Evolutionary conservation across 129 eudicot genomes (phyloP), one percentile per base, ranked within the genome.

Genomic region (Glebionis coronaria): DNA sequence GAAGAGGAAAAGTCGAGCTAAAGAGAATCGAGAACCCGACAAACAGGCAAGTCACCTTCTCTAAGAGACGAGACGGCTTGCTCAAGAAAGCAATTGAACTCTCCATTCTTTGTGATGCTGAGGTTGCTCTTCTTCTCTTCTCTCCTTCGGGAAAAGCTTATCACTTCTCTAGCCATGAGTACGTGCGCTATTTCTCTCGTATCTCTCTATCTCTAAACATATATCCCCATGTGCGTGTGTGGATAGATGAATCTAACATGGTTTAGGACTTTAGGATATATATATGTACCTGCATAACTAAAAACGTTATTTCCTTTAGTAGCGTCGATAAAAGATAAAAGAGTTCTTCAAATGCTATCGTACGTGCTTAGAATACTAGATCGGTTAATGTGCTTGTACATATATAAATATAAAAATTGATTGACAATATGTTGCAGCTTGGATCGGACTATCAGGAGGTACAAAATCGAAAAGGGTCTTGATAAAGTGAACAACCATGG

Each of bases 31-130:
- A 87, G 65, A 83, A 83, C 38, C 78, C 87, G 53, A 81, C 90
- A 73, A 87, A 73, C 71, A 87, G 95, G 77, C 87, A 83, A 67
- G 87, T 87, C 38, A 83, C 90, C 77, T 87, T 87, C 77, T 87
- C 93, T 46, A 86, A 86, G 82, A 80, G 93, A 83, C 78, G 82
- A 84, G 85, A 80, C 67, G 88, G 93, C n/a, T 69, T 86, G 63
- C 68, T 86, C 44, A 86, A 86, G 69, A 86, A 86, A 71, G 88
- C 93, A 57, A 80, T 77, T 65, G 93, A 86, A 59, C 80, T 86
- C 27, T 86, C 93, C 35, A 61, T 85, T 49, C 92, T 85, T 15
- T 85, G 92, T 64, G 88, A 85, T 45, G 88, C 88, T 42, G 88
- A 85, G 59, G 88, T 82, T 69, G 87, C 87, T 15, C 79, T 83